These are phyloP conservation scores for Fonsecaea nubica DNA, from an alignment of 2,329 filamentous ascomycete genomes.

Conservation along the genomic window DNA sequence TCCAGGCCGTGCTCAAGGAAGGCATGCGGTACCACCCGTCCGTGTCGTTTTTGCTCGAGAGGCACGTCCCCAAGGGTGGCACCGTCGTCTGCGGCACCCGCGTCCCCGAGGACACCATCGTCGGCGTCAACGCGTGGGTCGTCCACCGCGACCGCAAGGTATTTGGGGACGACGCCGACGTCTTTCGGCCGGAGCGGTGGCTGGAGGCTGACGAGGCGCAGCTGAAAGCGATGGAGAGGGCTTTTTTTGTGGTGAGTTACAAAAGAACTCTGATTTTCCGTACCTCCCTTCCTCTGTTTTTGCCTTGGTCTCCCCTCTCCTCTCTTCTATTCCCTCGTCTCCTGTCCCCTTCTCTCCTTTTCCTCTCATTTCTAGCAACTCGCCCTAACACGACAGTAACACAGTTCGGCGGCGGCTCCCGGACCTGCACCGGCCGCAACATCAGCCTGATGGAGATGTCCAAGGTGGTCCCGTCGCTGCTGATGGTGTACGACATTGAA, in stretches of 20 bases:
- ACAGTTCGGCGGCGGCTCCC: slow-evolving; percentile 60
- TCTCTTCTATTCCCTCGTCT: not conserved
- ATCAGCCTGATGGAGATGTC: slow-evolving; percentile 41
- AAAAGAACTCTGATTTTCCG: not conserved
- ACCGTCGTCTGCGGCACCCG: slow-evolving; percentile 24
- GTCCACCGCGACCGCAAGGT: slow-evolving; percentile 35
- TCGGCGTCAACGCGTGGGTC: slow-evolving; percentile 38
- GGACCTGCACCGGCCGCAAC: slow-evolving; percentile 47
- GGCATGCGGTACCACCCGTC: slow-evolving; percentile 32
- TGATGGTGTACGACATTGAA: slow-evolving; percentile 34
- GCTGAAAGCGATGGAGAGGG: slow-evolving; percentile 43
- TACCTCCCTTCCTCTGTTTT: not conserved
- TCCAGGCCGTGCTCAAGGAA: slow-evolving; percentile 20
- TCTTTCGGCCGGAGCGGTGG: slow-evolving; percentile 27
- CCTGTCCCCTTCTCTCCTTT: no score
- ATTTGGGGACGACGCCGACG: slow-evolving; percentile 34
- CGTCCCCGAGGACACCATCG: slow-evolving; percentile 16
- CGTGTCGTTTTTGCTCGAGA: slow-evolving; percentile 37
- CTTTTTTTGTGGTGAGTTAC: slow-evolving; percentile 33
- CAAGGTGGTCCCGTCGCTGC: slow-evolving; percentile 36
- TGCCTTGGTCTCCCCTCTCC: not conserved
- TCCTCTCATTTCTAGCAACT: no score
- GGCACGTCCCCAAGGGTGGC: slow-evolving; percentile 34
- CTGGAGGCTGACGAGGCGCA: slow-evolving; percentile 29
- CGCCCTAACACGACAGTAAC: not conserved